Evolutionary conservation across 2,329 filamentous ascomycete genomes (phyloP).

Genomic region (Sclerotinia minor): DNA sequence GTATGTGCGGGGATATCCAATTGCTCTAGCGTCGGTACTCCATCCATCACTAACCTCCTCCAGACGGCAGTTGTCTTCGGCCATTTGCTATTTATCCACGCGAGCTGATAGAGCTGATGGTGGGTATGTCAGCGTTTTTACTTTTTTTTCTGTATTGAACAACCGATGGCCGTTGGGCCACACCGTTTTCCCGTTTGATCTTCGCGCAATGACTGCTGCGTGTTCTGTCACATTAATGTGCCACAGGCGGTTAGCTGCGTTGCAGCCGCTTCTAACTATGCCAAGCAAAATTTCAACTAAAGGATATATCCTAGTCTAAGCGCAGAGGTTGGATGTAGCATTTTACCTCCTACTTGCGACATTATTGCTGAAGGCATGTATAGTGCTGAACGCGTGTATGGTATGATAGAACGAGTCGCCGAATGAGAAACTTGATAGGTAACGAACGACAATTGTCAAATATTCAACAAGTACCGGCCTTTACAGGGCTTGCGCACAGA

Average conservation of each 20-base stretch:
- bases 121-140: neutral
- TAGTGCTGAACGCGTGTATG: neutral
- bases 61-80: too few relatives aligned
- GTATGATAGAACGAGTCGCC: too few relatives aligned
- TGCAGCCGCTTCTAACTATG: neutral
- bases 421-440: too few relatives aligned
- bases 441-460: neutral
- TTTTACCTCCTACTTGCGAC: neutral
- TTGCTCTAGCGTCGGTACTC: neutral
- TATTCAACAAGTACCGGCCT: neutral
- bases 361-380: neutral
- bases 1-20: neutral
- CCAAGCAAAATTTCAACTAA: neutral
- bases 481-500: too few relatives aligned
- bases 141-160: neutral
- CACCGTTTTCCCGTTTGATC: neutral
- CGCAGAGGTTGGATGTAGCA: too few relatives aligned
- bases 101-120: neutral
- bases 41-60: neutral
- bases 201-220: neutral
- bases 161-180: neutral
- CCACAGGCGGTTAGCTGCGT: neutral
- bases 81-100: neutral
- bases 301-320: too few relatives aligned
- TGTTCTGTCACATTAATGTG: neutral